Percentiles rank a stretch among this genome's conserved stretches.
phyloP scores from a whole-genome alignment of 208 protist genomes.

The Crithidia sp. region DNA sequence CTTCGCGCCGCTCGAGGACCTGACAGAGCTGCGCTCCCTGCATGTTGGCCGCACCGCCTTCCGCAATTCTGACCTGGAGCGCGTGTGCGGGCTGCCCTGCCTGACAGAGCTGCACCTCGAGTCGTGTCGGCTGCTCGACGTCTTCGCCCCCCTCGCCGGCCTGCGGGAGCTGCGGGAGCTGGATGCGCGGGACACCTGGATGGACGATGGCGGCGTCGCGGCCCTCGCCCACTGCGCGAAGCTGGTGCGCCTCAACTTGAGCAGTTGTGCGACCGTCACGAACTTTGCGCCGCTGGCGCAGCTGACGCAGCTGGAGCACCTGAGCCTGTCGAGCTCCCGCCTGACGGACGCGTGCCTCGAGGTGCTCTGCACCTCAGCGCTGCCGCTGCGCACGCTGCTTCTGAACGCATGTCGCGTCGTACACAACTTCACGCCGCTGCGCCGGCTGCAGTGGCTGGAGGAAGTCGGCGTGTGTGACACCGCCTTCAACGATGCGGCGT shows the following conservation, averaged over 20 bases:
- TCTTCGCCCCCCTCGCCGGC: conserved; percentile 16
- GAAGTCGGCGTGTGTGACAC: conserved; percentile 31
- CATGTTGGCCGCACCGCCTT: conserved; percentile 28
- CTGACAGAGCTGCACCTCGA: conserved; percentile 28
- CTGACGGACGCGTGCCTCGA: conserved; percentile 20
- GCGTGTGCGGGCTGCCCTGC: conserved; percentile 18
- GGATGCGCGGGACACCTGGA: conserved; percentile 23
- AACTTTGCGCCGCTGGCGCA: conserved; percentile 19
- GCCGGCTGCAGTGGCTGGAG: conserved; percentile 1
- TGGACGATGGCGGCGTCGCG: conserved; percentile 18
- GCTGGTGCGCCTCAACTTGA: conserved; percentile 20
- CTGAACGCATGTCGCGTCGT: conserved; percentile 30
- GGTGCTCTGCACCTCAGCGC: conserved; percentile 6
- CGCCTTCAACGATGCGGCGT: conserved; percentile 22
- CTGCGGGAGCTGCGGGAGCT: conserved; percentile 15
- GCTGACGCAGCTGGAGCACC: conserved; percentile 18
- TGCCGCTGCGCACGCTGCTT: conserved; percentile 25
- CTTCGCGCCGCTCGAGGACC: conserved; percentile 22
- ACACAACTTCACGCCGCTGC: conserved; percentile 26
- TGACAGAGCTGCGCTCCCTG: conserved; percentile 17
- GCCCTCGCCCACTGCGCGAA: conserved; percentile 23
- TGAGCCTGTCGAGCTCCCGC: conserved; percentile 17
- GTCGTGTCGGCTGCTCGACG: conserved; percentile 22
- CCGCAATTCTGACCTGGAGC: conserved; percentile 27
- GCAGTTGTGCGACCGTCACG: conserved; percentile 12